phyloP scores from a whole-genome alignment of 495 filamentous ascomycete genomes.

The Penicillium argentinense region DNA sequence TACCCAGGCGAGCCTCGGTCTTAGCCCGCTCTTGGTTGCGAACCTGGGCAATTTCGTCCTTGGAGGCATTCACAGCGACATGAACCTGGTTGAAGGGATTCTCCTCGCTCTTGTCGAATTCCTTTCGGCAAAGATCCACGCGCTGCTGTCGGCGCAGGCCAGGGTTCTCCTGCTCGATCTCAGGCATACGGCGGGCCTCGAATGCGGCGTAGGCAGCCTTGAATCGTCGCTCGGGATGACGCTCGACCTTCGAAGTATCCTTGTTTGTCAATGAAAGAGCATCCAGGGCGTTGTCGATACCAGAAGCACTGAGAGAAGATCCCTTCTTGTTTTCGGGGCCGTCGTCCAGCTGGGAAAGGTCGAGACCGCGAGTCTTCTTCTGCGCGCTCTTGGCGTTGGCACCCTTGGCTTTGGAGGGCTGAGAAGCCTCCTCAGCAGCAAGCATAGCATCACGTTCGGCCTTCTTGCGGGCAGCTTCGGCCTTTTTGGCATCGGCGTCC shows the following conservation, averaged over 20 bases:
- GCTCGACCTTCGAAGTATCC: constrained; percentile 67
- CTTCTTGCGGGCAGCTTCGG: constrained; percentile 82
- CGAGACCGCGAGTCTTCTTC: constrained; percentile 67
- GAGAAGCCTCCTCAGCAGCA: constrained; percentile 75
- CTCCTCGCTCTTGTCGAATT: constrained; percentile 88
- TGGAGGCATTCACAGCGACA: constrained; percentile 70
- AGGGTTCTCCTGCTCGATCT: constrained; percentile 78
- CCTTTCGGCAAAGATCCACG: constrained; percentile 74
- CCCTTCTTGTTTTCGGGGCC: constrained; percentile 41
- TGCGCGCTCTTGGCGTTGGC: constrained; percentile 59
- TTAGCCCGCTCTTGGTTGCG: constrained; percentile 67
- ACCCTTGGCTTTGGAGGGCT: constrained; percentile 57
- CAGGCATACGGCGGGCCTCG: constrained; percentile 78
- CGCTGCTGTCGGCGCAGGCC: constrained; percentile 79
- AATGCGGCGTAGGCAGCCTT: constrained; percentile 86
- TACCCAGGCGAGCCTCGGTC: constrained; percentile 67
- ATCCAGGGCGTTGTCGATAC: constrained; percentile 90
- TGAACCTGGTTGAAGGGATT: constrained; percentile 89
- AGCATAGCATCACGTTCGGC: constrained; percentile 81
- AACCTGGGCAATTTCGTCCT: constrained; percentile 72
- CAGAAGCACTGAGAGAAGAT: constrained; percentile 68
- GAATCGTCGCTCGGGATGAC: constrained; percentile 80
- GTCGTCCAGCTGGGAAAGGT: constrained; percentile 68
- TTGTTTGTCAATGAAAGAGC: constrained; percentile 65
- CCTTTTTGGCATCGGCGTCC: constrained; percentile 80